A percentile compares a stretch with the other conserved stretches of the same genome.
Evolutionary conservation across 2,329 filamentous ascomycete genomes (phyloP).

Genomic region (Rhytidhysteron rufulum): DNA sequence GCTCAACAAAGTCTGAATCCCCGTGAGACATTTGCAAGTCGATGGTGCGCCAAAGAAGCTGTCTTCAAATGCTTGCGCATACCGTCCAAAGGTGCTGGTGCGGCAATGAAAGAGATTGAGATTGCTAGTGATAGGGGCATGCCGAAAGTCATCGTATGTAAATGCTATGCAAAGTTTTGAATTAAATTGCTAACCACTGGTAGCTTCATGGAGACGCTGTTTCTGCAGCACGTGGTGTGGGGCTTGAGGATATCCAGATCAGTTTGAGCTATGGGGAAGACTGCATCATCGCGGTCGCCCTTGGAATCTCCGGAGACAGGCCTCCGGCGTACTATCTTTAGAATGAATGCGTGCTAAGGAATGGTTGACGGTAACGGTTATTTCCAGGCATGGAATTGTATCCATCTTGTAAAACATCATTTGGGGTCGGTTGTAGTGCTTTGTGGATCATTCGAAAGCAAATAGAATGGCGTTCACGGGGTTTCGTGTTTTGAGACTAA

Average conservation of each 20-base stretch:
- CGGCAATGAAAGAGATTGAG: constrained; percentile 9
- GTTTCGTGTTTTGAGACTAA: no score
- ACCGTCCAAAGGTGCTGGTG: constrained; percentile 3
- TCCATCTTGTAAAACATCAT: no score
- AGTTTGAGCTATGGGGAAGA: neutral
- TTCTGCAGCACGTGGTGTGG: neutral
- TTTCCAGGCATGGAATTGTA: no score
- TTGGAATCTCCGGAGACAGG: no score
- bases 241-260: neutral
- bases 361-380: no score
- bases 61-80: constrained; percentile 8
- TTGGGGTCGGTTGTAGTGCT: no score
- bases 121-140: constrained; percentile 2
- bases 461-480: no score
- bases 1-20: neutral
- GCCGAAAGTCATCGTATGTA: no score
- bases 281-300: neutral
- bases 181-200: constrained; percentile 6
- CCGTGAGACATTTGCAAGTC: constrained; percentile 5
- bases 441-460: no score
- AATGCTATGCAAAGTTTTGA: no score
- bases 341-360: no score
- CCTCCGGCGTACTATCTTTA: no score
- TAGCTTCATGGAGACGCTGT: neutral
- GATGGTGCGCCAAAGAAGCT: constrained; percentile 11